phyloP scores from a whole-genome alignment of 257 asterid species.

The Capsicum pubescens region DNA sequence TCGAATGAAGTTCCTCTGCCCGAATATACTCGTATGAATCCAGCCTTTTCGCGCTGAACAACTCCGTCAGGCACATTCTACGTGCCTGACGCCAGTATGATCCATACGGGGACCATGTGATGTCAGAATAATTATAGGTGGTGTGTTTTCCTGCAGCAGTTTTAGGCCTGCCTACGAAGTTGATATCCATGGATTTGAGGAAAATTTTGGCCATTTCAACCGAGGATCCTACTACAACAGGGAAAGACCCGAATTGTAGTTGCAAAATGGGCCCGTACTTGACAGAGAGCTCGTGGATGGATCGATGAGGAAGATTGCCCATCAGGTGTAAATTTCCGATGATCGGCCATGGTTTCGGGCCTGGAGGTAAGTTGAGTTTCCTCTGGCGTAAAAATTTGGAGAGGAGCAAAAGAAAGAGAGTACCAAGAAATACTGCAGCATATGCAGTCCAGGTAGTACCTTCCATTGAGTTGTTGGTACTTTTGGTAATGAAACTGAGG shows the following conservation, averaged over 20 bases:
- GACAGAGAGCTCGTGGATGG: slow-evolving; percentile 45
- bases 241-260: slow-evolving; percentile 48
- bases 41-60: slow-evolving; percentile 46
- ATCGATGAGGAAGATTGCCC: slow-evolving; percentile 48
- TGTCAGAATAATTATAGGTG: slow-evolving; percentile 50
- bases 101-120: slow-evolving; percentile 59
- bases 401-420: slow-evolving; percentile 37
- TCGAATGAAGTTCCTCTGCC: slow-evolving; percentile 39
- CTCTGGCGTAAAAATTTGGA: slow-evolving; percentile 38
- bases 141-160: slow-evolving; percentile 56
- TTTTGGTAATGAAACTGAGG: background rate
- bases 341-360: slow-evolving; percentile 59
- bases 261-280: slow-evolving; percentile 53
- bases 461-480: slow-evolving; percentile 20
- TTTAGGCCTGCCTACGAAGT: slow-evolving; percentile 47
- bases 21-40: slow-evolving; percentile 50
- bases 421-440: slow-evolving; percentile 34
- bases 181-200: slow-evolving; percentile 53
- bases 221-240: slow-evolving; percentile 52
- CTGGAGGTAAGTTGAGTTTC: slow-evolving; percentile 48
- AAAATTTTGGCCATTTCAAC: slow-evolving; percentile 50
- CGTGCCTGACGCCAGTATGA: slow-evolving; percentile 61
- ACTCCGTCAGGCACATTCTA: slow-evolving; percentile 44
- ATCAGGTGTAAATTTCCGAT: slow-evolving; percentile 54
- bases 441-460: slow-evolving; percentile 31